Evolutionary conservation across 129 eudicot genomes (phyloP), one percentile per base, ranked within the genome.

Genomic region (Helichrysum umbraculigerum): DNA sequence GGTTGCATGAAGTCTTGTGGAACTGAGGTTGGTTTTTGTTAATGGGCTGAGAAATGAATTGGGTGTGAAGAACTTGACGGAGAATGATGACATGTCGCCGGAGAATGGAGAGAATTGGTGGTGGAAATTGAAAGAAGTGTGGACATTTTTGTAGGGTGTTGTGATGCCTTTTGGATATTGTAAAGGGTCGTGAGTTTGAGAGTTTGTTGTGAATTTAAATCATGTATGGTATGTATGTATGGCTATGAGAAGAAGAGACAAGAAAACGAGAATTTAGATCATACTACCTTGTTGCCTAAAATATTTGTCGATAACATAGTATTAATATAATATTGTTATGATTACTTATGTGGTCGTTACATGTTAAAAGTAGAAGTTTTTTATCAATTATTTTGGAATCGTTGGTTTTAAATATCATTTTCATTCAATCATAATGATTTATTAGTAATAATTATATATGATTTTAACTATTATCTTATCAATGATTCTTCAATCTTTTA

Each of bases 41-140:
- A n/a, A 56, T 6, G 79, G 70, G 28, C n/a, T 80, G 66, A 74
- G 56, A 33, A 74, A 68, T 61, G 86, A 68, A 44, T 61, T 82
- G 70, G 94, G 88, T 65, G 87, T 80, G 42, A 85, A 64, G 77
- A 88, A 85, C 21, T 80, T 89, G 78, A 89, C 84, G 5, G 88
- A 84, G 33, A 91, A 79, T 22, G 95, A 75, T 42, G 97, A 78
- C 97, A 91, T 91, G 77, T 25, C 9, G 81, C 42, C 71, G 79
- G 25, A 51, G 59, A 73, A 51, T 50, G 37, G 7, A 39, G 71
- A 58, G 37, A 65, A 37, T 2, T 30, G 72, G 44, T 12, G 57
- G 57, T 22, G 78, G 33, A 3, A 66, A 78, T 12, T 86, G 75
- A 78, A 51, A 71, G 73, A 71, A 68, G 42, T 32, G 77, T 70